These are phyloP conservation scores for Picea engelmannii DNA, from an alignment of 83 land plant genomes.

Conservation along the genomic window DNA sequence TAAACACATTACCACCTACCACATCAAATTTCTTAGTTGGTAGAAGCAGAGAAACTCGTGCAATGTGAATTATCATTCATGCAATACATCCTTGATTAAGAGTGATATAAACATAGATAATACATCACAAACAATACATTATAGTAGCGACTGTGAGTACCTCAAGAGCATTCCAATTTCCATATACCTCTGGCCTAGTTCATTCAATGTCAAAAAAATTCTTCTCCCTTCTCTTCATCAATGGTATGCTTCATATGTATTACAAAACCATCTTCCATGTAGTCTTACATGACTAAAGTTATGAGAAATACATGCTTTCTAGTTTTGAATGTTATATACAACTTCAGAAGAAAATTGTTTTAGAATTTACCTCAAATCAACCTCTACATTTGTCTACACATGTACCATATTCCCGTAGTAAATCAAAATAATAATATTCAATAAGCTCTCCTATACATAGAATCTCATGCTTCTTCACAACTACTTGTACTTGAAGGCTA, in stretches of 20 bases:
- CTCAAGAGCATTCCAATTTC: conserved; percentile 99
- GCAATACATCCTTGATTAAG: conserved; percentile 99
- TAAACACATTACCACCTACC: conserved; percentile 99
- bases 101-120: conserved; percentile 98
- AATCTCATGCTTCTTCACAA: conserved; percentile 97
- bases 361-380: conserved; percentile 96
- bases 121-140: conserved; percentile 90
- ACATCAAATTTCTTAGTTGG: conserved; percentile 99
- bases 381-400: conserved; percentile 95
- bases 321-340: conserved; percentile 17
- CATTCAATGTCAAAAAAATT: conserved; percentile 87
- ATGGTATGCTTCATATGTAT: conserved; percentile 88
- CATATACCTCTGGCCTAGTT: conserved; percentile 92
- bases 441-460: conserved; percentile 88
- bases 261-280: conserved; percentile 97
- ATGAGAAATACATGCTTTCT: conserved; percentile 26
- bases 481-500: conserved; percentile 95
- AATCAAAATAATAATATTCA: conserved; percentile 80
- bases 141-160: conserved; percentile 98
- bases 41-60: conserved; percentile 83
- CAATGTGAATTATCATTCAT: conserved; percentile 84
- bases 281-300: conserved; percentile 84
- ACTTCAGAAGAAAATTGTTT: conserved; percentile 71
- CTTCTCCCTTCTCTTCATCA: conserved; percentile 76
- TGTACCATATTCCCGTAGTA: conserved; percentile 92